A percentile compares a stretch with the other conserved stretches of the same genome.
Evolutionary conservation across 2,329 filamentous ascomycete genomes (phyloP).

Genomic region (Helotiales sp.): DNA sequence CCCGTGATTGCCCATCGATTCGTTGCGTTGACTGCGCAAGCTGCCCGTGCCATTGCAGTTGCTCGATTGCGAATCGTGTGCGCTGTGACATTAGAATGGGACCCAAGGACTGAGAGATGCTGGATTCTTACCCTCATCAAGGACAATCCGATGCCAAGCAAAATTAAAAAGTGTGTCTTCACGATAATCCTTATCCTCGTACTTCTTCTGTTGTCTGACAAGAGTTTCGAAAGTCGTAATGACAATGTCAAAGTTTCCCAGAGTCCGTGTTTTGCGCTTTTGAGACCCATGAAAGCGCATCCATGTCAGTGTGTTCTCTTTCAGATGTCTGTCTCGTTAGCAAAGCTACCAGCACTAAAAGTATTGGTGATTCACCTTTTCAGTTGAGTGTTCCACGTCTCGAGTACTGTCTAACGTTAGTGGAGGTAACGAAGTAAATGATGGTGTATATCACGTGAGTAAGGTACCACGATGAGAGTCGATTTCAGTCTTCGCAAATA

Average conservation of each 20-base stretch:
- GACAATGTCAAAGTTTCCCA: constrained; percentile 42
- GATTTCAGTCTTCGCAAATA: constrained; percentile 32
- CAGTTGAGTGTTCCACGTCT: constrained; percentile 38
- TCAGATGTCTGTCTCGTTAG: constrained; percentile 35
- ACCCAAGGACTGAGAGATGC: neutral
- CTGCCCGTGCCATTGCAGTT: constrained; percentile 37
- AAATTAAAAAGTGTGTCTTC: constrained; percentile 36
- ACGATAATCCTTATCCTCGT: constrained; percentile 33
- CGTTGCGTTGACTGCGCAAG: constrained; percentile 39
- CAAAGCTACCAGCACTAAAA: neutral
- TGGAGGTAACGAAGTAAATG: neutral
- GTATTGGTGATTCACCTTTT: neutral
- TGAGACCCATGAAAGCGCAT: constrained; percentile 40
- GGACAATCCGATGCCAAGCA: constrained; percentile 43
- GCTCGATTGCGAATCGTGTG: constrained; percentile 18
- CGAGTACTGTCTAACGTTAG: constrained; percentile 36
- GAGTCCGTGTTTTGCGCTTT: constrained; percentile 27
- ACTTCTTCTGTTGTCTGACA: constrained; percentile 18
- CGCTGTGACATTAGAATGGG: neutral
- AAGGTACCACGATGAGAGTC: constrained; percentile 46
- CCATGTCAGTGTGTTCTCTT: constrained; percentile 26
- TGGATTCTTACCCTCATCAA: constrained; percentile 44
- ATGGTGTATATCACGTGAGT: constrained; percentile 36
- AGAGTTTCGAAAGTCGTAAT: constrained; percentile 50
- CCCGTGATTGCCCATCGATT: constrained; percentile 49